Base-by-base conservation (phyloP, 148 eudicot species). In the Camellia granthamiana region DNA sequence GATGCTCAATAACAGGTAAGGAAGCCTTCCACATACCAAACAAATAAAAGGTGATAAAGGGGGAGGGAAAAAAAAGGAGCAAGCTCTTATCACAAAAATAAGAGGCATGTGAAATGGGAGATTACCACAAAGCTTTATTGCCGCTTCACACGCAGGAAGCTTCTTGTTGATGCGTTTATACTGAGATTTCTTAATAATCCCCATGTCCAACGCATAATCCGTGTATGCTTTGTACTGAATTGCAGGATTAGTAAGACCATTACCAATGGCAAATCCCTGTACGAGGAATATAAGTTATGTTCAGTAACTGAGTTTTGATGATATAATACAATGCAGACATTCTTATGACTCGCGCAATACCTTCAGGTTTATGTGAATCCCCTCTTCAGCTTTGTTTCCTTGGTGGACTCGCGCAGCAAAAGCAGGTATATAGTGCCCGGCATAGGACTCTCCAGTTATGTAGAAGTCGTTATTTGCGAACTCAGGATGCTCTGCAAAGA, bases 391-490 rank as follows among this genome's bases (percentile, higher is more conserved):
- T 82, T 91, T 91, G 84, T 93, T 95, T 83, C 92, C 92, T 65
- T 71, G 84, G 84, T 93, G 93, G 76, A 95, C 94, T 79, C 95
- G 86, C 80, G 94, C 85, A 85, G 97, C 98, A 84, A 95, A 87
- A 79, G 98, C 97, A 85, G 98, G 98, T 77, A 95, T 95, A 59
- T 93, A 95, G 75, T 95, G 98, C 44, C 97, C 97, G 63, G 98
- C 98, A 80, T 95, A 95, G 66, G 97, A 95, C 85, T 95, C 98
- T 86, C 97, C 97, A 59, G 97, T 95, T 59, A 95, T 93, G 82
- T 88, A 95, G 70, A 95, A 95, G 82, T 95, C 97, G 86, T 95
- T 95, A 44, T 85, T 74, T 16, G 72, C 89, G 75, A 86, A 86
- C 30, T 90, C 79, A 10, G 98, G 97, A 84, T 95, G 98, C 84